phyloP scores from a whole-genome alignment of 2,329 filamentous ascomycete species.

The Ophidiomyces ophidiicola region DNA sequence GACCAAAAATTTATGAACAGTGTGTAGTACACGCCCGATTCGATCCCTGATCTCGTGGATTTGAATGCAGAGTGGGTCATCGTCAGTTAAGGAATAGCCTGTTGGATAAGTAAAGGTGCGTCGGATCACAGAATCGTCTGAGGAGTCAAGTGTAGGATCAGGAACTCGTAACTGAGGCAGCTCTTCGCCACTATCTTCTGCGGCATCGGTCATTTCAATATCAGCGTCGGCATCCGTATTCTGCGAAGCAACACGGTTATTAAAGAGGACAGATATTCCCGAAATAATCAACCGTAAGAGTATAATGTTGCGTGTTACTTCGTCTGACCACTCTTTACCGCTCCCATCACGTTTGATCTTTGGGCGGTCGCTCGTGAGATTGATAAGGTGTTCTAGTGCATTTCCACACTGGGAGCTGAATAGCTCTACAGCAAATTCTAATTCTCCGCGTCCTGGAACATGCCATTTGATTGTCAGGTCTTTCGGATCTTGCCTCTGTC shows the following conservation, averaged over 20 bases:
- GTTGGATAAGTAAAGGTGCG: constrained; percentile 80
- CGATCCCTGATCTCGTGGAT: constrained; percentile 72
- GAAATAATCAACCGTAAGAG: constrained; percentile 81
- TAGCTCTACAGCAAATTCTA: constrained; percentile 77
- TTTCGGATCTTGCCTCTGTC: constrained; percentile 58
- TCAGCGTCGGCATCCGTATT: constrained; percentile 31
- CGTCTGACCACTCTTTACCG: constrained; percentile 98
- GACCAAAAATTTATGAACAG: constrained; percentile 71
- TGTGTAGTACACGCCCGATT: constrained; percentile 67
- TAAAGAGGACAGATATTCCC: constrained; percentile 79
- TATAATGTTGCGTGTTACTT: constrained; percentile 79
- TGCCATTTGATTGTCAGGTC: constrained; percentile 86
- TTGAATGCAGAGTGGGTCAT: constrained; percentile 54
- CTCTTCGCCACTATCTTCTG: constrained; percentile 19
- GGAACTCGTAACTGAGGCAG: constrained; percentile 29
- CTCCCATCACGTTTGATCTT: constrained; percentile 83
- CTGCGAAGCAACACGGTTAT: constrained; percentile 58
- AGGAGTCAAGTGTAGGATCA: constrained; percentile 43
- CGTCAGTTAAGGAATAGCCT: constrained; percentile 63
- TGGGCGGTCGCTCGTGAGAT: constrained; percentile 69
- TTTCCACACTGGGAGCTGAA: constrained; percentile 73
- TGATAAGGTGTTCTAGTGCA: constrained; percentile 60
- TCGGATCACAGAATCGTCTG: constrained; percentile 52
- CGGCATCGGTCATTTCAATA: constrained; percentile 36
- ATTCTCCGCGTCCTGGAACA: constrained; percentile 63